Percentiles rank a stretch among this genome's conserved stretches.
Conservation (phyloP, 208 protist genomes). For the Leishmania major region DNA sequence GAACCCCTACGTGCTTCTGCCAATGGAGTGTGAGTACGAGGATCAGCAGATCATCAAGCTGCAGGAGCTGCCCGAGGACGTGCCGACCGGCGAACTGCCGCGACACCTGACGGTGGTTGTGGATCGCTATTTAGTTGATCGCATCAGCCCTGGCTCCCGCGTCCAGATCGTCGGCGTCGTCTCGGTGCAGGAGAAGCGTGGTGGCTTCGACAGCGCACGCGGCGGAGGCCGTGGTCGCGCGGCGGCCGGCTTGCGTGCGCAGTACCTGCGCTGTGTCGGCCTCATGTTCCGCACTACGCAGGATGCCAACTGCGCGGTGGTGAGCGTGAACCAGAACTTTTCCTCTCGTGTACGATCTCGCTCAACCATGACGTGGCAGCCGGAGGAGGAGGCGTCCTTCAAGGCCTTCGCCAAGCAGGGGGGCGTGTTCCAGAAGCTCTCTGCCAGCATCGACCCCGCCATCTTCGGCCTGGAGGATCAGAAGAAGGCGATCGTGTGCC, state of each 20-base stretch:
- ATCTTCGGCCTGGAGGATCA: slow-evolving; percentile 98
- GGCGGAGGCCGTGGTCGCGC: slow-evolving; percentile 43
- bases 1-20: slow-evolving; percentile 93
- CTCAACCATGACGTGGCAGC: slow-evolving; percentile 79
- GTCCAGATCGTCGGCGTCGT: slow-evolving; percentile 94
- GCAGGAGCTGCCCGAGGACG: slow-evolving; percentile 95
- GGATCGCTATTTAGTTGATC: slow-evolving; percentile 93
- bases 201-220: slow-evolving; percentile 45
- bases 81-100: slow-evolving; percentile 94
- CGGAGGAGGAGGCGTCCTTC: slow-evolving; percentile 89
- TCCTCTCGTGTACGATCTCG: slow-evolving; percentile 85
- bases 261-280: slow-evolving; percentile 88
- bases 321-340: slow-evolving; percentile 91
- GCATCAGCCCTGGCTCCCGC: slow-evolving; percentile 96
- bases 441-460: slow-evolving; percentile 96
- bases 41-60: slow-evolving; percentile 94
- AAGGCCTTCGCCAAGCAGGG: slow-evolving; percentile 84
- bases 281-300: slow-evolving; percentile 72
- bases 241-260: slow-evolving; percentile 83
- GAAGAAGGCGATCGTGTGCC: slow-evolving; percentile 95
- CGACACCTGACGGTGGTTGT: slow-evolving; percentile 86
- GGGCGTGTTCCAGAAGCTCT: slow-evolving; percentile 95
- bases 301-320: slow-evolving; percentile 44
- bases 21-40: slow-evolving; percentile 93
- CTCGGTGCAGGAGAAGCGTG: slow-evolving; percentile 83